Conservation (phyloP, 2,329 filamentous ascomycete genomes). For the Penicillium sp. region DNA sequence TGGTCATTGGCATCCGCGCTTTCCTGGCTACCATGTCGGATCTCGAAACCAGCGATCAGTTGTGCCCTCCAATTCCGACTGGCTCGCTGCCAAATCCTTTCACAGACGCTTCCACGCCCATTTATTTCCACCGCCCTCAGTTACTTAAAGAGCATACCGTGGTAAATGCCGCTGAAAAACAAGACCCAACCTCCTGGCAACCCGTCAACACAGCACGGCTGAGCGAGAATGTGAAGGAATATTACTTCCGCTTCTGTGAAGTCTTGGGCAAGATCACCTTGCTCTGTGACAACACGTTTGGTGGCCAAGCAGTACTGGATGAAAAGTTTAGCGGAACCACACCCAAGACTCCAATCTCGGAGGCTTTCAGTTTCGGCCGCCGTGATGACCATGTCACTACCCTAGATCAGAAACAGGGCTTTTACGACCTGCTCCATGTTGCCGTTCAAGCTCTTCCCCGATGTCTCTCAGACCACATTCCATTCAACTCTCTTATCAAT, state of each 20-base stretch:
- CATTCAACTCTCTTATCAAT: constrained; percentile 92
- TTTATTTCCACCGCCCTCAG: constrained; percentile 39
- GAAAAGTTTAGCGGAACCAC: constrained; percentile 88
- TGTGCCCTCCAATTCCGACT: constrained; percentile 80
- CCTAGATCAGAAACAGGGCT: constrained; percentile 85
- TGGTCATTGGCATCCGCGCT: constrained; percentile 94
- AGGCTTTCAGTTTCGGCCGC: constrained; percentile 87
- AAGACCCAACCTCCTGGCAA: constrained; percentile 38
- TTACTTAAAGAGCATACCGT: constrained; percentile 39
- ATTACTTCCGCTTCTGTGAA: constrained; percentile 89
- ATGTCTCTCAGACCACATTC: constrained; percentile 88
- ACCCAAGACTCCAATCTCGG: constrained; percentile 91
- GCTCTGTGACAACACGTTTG: constrained; percentile 95
- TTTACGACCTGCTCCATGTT: constrained; percentile 93
- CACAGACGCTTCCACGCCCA: constrained; percentile 39
- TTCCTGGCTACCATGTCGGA: constrained; percentile 94
- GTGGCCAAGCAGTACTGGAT: constrained; percentile 89
- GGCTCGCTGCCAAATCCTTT: constrained; percentile 49
- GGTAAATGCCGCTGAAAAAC: constrained; percentile 26
- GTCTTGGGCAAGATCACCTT: constrained; percentile 95
- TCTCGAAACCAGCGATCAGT: constrained; percentile 78
- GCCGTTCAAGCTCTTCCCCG: constrained; percentile 92
- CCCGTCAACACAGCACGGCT: constrained; percentile 64
- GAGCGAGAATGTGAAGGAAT: constrained; percentile 76
- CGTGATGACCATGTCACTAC: constrained; percentile 75